Conservation (phyloP, 139 green algal genomes). For the Desmodesmus armatus region DNA sequence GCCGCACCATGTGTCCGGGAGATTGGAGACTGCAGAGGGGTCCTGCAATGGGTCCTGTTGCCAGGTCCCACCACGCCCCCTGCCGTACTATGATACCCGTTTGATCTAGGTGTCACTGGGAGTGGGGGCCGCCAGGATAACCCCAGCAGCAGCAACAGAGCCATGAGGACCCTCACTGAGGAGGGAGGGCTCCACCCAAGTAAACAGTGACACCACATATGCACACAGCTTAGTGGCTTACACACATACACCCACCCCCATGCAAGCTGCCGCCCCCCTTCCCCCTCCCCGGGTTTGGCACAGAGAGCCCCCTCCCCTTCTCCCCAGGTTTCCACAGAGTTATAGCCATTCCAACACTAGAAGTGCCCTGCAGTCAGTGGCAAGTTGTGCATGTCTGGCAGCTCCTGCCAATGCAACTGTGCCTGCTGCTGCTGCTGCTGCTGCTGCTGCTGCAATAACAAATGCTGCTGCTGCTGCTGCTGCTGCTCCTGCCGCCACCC, state of each 20-base stretch:
- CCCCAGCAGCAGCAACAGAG: slow-evolving; percentile 45
- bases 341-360: too few species aligned
- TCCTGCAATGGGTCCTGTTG: not conserved
- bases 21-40: slow-evolving; percentile 53
- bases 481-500: too few species aligned
- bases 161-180: not conserved
- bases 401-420: not conserved
- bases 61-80: not conserved
- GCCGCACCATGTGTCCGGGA: not conserved
- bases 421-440: too few species aligned
- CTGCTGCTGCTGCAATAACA: too few species aligned
- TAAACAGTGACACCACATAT: not conserved
- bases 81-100: slow-evolving; percentile 56
- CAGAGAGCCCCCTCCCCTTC: too few species aligned
- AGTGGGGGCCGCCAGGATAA: slow-evolving; percentile 44
- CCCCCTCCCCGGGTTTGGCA: too few species aligned
- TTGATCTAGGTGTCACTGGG: slow-evolving; percentile 2
- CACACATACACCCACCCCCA: too few species aligned
- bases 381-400: not conserved
- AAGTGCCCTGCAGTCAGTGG: too few species aligned
- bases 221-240: too few species aligned
- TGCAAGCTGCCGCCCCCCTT: too few species aligned
- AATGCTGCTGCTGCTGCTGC: too few species aligned
- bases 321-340: too few species aligned
- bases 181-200: not conserved